Percentiles rank a stretch among this genome's conserved stretches.
These are phyloP conservation scores for Thalia dealbata DNA, from an alignment of 176 grass and related monocot genomes.

Conservation along the genomic window DNA sequence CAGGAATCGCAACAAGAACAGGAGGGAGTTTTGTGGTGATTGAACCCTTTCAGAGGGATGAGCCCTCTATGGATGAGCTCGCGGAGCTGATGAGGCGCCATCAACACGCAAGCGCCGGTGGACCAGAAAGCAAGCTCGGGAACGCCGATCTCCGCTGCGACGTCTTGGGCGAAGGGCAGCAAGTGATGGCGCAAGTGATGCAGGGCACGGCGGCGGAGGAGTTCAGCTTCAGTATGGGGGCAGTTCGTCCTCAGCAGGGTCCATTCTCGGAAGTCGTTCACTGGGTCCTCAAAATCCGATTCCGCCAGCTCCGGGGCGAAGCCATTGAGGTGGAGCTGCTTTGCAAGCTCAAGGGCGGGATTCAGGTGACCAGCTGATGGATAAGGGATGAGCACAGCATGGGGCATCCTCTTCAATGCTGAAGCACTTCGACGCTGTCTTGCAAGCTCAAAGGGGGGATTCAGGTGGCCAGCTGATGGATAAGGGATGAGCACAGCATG, in stretches of 20 bases:
- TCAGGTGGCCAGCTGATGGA: too few species aligned
- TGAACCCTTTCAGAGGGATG: slow-evolving; percentile 7
- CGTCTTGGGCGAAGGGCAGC: not conserved
- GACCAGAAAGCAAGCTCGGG: slow-evolving; percentile 4
- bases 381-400: too few species aligned
- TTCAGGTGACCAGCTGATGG: too few species aligned
- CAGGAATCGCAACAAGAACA: not conserved
- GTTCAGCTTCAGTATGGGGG: not conserved
- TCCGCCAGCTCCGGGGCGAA: not conserved
- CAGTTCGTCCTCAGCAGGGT: too few species aligned
- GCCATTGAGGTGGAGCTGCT: not conserved
- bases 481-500: too few species aligned
- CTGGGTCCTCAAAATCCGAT: too few species aligned
- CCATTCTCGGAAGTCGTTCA: too few species aligned
- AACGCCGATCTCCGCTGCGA: not conserved
- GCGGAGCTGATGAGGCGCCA: not conserved
- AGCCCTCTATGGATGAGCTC: slow-evolving; percentile 4
- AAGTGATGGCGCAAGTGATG: slow-evolving; percentile 2
- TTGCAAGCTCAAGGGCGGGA: too few species aligned
- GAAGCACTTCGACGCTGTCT: too few species aligned
- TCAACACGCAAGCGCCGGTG: not conserved
- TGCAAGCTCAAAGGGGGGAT: too few species aligned
- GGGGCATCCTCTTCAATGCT: too few species aligned
- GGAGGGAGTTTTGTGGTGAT: too few species aligned
- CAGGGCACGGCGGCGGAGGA: not conserved